Percentiles rank a stretch among this genome's conserved stretches.
Conservation (phyloP, 192 early-diverging fungal species). For the Backusella westeae region DNA sequence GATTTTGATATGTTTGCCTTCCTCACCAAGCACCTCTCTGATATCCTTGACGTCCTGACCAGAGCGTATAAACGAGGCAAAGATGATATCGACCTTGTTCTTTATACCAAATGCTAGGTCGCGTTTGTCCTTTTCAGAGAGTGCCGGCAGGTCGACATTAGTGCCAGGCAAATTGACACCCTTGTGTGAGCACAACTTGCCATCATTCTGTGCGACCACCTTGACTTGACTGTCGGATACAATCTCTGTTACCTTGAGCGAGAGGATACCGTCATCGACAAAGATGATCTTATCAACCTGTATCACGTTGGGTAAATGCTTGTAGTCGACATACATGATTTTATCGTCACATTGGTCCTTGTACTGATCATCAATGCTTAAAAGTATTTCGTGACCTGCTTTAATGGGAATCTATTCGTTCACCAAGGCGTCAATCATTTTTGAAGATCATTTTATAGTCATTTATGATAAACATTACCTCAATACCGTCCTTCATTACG, state of each 20-base stretch:
- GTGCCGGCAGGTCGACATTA: constrained; percentile 81
- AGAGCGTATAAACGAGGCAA: constrained; percentile 90
- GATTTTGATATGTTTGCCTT: constrained; percentile 85
- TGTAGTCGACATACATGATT: constrained; percentile 72
- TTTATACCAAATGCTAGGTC: constrained; percentile 89
- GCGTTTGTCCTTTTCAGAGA: constrained; percentile 85
- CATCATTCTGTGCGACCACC: constrained; percentile 71
- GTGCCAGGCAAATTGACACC: constrained; percentile 90
- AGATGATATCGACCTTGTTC: constrained; percentile 88
- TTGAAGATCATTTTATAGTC: neutral
- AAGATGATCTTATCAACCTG: constrained; percentile 65
- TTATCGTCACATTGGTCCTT: constrained; percentile 52
- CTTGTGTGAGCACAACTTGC: constrained; percentile 81
- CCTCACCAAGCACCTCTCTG: constrained; percentile 70
- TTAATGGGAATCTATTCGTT: constrained; percentile 47
- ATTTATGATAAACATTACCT: constrained; percentile 21
- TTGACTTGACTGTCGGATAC: constrained; percentile 43
- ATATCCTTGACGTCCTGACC: constrained; percentile 88
- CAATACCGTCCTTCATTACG: constrained; percentile 55
- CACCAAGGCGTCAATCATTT: neutral
- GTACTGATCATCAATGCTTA: constrained; percentile 62
- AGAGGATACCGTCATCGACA: constrained; percentile 93
- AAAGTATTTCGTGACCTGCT: constrained; percentile 64
- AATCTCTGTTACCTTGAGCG: constrained; percentile 82
- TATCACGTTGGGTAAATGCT: constrained; percentile 67